A percentile compares a stretch with the other conserved stretches of the same genome.
Conservation (phyloP, 1,139 yeast genomes). For the Suhomyces wounanorum region DNA sequence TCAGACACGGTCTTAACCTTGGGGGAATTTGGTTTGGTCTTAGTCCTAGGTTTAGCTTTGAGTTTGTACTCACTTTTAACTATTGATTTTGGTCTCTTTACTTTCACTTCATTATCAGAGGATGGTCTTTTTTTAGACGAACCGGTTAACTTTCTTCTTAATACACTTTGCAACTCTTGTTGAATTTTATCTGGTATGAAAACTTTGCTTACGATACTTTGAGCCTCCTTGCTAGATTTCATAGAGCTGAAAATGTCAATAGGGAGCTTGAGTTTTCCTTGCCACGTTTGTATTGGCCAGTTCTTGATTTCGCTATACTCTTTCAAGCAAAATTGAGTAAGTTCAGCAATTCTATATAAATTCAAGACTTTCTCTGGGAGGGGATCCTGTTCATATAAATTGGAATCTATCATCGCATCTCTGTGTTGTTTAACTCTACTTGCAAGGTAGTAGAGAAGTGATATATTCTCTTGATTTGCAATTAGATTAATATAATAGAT, state of each 20-base stretch:
- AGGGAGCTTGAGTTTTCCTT: slow-evolving; percentile 71
- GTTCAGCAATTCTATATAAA: slow-evolving; percentile 70
- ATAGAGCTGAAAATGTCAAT: slow-evolving; percentile 65
- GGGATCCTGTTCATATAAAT: slow-evolving; percentile 32
- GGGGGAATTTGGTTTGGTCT: background rate
- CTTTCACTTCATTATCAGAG: slow-evolving; percentile 6
- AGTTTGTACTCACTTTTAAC: slow-evolving; percentile 3
- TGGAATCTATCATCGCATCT: slow-evolving; percentile 51
- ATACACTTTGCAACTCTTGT: slow-evolving; percentile 26
- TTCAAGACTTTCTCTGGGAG: slow-evolving; percentile 33
- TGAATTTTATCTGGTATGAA: slow-evolving; percentile 51
- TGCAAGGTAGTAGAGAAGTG: slow-evolving; percentile 73
- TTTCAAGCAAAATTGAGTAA: slow-evolving; percentile 66
- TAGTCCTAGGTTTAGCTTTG: background rate
- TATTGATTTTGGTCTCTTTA: slow-evolving; percentile 4
- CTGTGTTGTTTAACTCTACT: slow-evolving; percentile 79
- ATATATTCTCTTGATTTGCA: slow-evolving; percentile 66
- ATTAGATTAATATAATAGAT: slow-evolving; percentile 61
- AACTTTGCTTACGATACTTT: slow-evolving; percentile 44
- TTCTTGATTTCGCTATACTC: slow-evolving; percentile 56
- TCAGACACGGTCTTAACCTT: slow-evolving; percentile 12
- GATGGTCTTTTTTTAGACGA: slow-evolving; percentile 16
- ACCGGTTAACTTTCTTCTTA: slow-evolving; percentile 28
- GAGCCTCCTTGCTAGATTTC: slow-evolving; percentile 46
- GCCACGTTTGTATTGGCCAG: slow-evolving; percentile 81